phyloP scores from a whole-genome alignment of 495 filamentous ascomycete genomes.

The Penicillium goetzii region DNA sequence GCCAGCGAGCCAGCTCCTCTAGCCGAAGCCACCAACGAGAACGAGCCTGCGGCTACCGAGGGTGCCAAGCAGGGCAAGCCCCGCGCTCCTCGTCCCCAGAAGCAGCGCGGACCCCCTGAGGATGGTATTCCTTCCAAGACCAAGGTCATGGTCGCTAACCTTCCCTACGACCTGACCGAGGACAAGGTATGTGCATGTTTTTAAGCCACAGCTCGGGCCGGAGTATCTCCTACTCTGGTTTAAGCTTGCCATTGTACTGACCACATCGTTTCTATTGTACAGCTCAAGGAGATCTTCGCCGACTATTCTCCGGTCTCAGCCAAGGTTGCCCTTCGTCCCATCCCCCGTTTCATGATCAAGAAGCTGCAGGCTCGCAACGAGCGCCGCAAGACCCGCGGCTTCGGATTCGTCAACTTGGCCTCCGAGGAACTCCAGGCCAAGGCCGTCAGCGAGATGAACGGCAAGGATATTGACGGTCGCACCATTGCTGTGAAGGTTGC shows the following conservation, averaged over 20 bases:
- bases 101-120: conserved; percentile 91
- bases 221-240: neutral
- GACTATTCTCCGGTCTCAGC: conserved; percentile 88
- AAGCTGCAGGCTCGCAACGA: conserved; percentile 98
- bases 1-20: conserved; percentile 58
- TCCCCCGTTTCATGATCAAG: conserved; percentile 99
- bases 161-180: conserved; percentile 96
- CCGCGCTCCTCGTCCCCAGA: conserved; percentile 53
- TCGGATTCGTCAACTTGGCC: conserved; percentile 94
- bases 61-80: conserved; percentile 51
- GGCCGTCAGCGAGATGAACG: conserved; percentile 97
- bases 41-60: conserved; percentile 53
- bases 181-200: conserved; percentile 71
- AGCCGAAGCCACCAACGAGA: conserved; percentile 64
- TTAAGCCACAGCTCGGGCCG: neutral
- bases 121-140: conserved; percentile 98
- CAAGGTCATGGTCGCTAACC: conserved; percentile 99
- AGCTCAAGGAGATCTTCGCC: conserved; percentile 96
- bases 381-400: conserved; percentile 98
- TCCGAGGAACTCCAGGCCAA: conserved; percentile 97
- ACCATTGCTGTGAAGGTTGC: conserved; percentile 99
- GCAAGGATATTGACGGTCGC: conserved; percentile 95
- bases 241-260: conserved; percentile 41
- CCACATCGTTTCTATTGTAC: conserved; percentile 10
- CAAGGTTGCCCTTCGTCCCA: conserved; percentile 97